Evolutionary conservation across 1,139 yeast genomes (phyloP), one percentile per base, ranked within the genome.

Genomic region (Suhomyces atakaporum): DNA sequence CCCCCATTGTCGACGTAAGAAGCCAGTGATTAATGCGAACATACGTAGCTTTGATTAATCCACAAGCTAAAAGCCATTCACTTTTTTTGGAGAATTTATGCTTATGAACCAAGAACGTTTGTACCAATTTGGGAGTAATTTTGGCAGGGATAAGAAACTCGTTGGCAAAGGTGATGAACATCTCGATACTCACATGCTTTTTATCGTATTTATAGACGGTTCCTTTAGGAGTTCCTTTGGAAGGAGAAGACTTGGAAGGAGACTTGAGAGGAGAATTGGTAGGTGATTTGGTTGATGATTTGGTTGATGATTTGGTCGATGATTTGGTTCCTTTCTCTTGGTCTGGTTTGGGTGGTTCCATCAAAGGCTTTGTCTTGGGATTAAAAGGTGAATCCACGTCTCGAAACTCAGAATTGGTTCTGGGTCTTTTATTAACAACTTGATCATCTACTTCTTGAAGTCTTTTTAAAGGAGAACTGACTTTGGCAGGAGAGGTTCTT

Each of bases 31-130:
- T 79, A 24, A 82, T 68, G 10, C 81, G 63, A 10, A 69, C 62
- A 35, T 78, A 80, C 10, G 82, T 80, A 5, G 82, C 74, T 27
- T 81, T 68, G 1, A 82, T 67, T 44, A 83, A 55, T 0, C 89
- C 90, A 54, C 86, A 80, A 1, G 83, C 77, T 19, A 83, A 56
- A 11, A 80, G 77, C 87, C 89, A 83, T 29, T 81, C 83, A 39
- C 75, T 78, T 32, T 75, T 74, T 44, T 67, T 70, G 12, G 53
- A 49, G 35, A 81, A 73, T 46, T 77, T 76, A 32, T 73, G 70
- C 27, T 73, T 68, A 45, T 78, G 78, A 2, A 65, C 58, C 25
- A 69, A 60, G 45, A 74, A 82, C 0, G 81, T 73, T 25, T 69
- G 71, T 9, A 81, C 46, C 41, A 84, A 65, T 27, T 64, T 58